Evolutionary conservation across 352 stramenopile genomes (phyloP).

Genomic region (Phytophthora pisi): DNA sequence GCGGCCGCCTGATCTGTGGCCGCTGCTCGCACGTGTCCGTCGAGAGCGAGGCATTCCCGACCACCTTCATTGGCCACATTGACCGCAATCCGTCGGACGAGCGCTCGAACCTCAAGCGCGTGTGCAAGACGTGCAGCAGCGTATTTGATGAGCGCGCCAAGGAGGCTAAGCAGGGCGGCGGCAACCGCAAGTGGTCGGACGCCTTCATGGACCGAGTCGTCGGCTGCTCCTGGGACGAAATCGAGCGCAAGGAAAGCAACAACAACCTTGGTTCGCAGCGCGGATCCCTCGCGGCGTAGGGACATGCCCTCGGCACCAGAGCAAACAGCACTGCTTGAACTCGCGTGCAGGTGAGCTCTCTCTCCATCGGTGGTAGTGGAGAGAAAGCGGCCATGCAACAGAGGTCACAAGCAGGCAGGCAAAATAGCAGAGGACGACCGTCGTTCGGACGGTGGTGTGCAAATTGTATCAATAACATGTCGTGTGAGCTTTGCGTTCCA

Average conservation of each 20-base stretch:
- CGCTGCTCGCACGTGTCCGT: slow-evolving; percentile 79
- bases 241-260: slow-evolving; percentile 43
- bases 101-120: slow-evolving; percentile 59
- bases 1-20: slow-evolving; percentile 78
- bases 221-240: slow-evolving; percentile 67
- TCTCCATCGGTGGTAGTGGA: slow-evolving; percentile 32
- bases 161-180: slow-evolving; percentile 31
- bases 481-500: slow-evolving; percentile 13
- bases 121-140: slow-evolving; percentile 76
- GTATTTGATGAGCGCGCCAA: slow-evolving; percentile 79
- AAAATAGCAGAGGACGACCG: slow-evolving; percentile 10
- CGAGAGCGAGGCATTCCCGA: slow-evolving; percentile 72
- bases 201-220: slow-evolving; percentile 70
- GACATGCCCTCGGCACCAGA: slow-evolving; percentile 10
- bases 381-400: slow-evolving; percentile 5
- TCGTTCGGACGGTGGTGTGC: slow-evolving; percentile 23
- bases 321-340: slow-evolving; percentile 19
- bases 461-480: slow-evolving; percentile 37
- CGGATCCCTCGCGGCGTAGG: slow-evolving; percentile 42
- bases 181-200: slow-evolving; percentile 55
- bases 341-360: slow-evolving; percentile 5
- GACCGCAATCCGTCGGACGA: slow-evolving; percentile 48
- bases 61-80: slow-evolving; percentile 57
- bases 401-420: slow-evolving; percentile 10
- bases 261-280: slow-evolving; percentile 33